A percentile compares a stretch with the other conserved stretches of the same genome.
These are phyloP conservation scores for Penstemon newberryi DNA, from an alignment of 257 asterid genomes.

Conservation along the genomic window DNA sequence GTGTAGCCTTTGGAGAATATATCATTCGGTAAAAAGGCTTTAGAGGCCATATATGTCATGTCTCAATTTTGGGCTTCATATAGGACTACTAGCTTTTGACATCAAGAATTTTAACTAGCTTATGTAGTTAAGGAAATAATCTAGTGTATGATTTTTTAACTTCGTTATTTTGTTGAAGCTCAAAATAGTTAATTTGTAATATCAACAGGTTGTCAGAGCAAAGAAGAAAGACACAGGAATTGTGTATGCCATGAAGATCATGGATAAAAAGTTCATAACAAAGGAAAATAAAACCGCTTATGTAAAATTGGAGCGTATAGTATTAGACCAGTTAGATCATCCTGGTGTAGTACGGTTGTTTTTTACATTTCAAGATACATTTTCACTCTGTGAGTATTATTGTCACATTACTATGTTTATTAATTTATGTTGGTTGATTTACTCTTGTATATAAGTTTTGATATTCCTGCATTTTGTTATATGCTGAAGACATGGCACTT, in stretches of 20 bases:
- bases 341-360: slow-evolving; percentile 86
- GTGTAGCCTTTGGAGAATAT: slow-evolving; percentile 12
- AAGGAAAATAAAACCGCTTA: slow-evolving; percentile 98
- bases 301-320: slow-evolving; percentile 95
- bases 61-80: background rate
- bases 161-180: background rate
- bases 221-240: slow-evolving; percentile 86
- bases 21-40: slow-evolving; percentile 1
- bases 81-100: background rate
- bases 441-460: slow-evolving; percentile 22
- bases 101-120: slow-evolving; percentile 10
- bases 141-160: slow-evolving; percentile 10
- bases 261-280: slow-evolving; percentile 96
- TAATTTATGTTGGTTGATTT: slow-evolving; percentile 18
- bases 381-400: slow-evolving; percentile 82
- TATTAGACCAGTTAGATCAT: slow-evolving; percentile 96
- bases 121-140: background rate
- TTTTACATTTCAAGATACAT: slow-evolving; percentile 92
- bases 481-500: slow-evolving; percentile 88
- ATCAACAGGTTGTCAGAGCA: slow-evolving; percentile 87
- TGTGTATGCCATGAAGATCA: slow-evolving; percentile 92
- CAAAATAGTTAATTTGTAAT: slow-evolving; percentile 18
- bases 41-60: slow-evolving; percentile 1
- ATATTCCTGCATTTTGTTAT: slow-evolving; percentile 29
- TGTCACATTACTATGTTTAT: background rate